A percentile compares a stretch with the other conserved stretches of the same genome.
These are phyloP conservation scores for Forsythia suspensa DNA, from an alignment of 257 asterid genomes.

Conservation along the genomic window DNA sequence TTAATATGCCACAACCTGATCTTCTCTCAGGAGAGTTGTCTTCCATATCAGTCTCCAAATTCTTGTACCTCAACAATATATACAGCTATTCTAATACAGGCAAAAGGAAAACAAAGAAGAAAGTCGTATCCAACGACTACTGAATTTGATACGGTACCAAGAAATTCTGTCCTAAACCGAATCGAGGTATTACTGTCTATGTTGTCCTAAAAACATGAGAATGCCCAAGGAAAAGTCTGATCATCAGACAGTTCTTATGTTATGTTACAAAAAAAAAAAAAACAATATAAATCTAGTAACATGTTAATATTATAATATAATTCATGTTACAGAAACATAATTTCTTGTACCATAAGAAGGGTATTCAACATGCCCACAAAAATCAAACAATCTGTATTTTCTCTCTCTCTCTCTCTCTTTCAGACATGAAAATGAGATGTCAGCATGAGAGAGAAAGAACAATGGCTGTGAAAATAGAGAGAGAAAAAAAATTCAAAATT, in stretches of 20 bases:
- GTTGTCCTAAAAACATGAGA: too few species aligned
- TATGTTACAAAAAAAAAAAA: too few species aligned
- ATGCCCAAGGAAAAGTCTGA: too few species aligned
- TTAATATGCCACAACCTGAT: conserved; percentile 76
- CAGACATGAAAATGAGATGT: conserved; percentile 4
- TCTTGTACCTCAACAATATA: not conserved
- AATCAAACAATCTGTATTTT: conserved; percentile 12
- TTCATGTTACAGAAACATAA: not conserved
- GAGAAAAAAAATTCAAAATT: not conserved
- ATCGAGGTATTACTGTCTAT: not conserved
- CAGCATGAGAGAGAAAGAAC: conserved; percentile 7
- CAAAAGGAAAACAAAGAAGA: not conserved
- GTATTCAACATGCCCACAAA: not conserved
- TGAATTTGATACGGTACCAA: not conserved
- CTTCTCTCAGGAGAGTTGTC: conserved; percentile 62
- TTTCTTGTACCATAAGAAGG: not conserved
- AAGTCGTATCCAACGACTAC: not conserved
- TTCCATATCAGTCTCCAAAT: conserved; percentile 42
- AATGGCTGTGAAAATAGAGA: not conserved
- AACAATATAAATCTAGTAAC: not conserved
- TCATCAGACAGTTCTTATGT: too few species aligned
- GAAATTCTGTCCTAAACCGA: not conserved
- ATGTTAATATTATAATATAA: not conserved
- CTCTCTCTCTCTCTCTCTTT: conserved; percentile 14
- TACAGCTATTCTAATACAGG: not conserved